Conservation (phyloP, 176 grass and related monocot genomes). For the Carex cristatella region DNA sequence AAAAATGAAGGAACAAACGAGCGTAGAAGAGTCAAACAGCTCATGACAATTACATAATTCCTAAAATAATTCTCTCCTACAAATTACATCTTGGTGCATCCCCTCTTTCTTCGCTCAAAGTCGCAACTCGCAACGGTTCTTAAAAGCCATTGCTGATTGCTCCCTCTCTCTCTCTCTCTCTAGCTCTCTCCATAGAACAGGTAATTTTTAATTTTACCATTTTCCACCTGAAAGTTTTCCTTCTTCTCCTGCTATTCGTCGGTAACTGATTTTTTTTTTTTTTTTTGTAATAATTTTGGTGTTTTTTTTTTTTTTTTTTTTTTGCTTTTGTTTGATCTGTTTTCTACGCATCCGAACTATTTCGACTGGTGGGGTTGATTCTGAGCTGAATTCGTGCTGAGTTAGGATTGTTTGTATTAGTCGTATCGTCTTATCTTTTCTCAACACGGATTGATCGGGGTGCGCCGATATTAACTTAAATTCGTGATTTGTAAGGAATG, state of each 20-base stretch:
- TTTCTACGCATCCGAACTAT: neutral
- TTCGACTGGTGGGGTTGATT: neutral
- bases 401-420: neutral
- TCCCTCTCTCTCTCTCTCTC: neutral
- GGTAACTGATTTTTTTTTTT: neutral
- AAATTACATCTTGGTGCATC: slow-evolving; percentile 9
- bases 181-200: neutral
- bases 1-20: neutral
- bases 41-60: slow-evolving; percentile 13
- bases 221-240: neutral
- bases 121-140: neutral
- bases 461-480: neutral
- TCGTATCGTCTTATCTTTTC: neutral
- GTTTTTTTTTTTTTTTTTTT: neutral
- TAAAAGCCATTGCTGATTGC: neutral
- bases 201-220: slow-evolving; percentile 7
- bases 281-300: slow-evolving; percentile 3
- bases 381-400: slow-evolving; percentile 10
- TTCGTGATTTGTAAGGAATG: neutral
- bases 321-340: neutral
- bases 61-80: neutral
- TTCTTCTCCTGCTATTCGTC: neutral
- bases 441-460: neutral
- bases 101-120: slow-evolving; percentile 8
- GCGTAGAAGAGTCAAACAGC: slow-evolving; percentile 26